Evolutionary conservation across 2,329 filamentous ascomycete genomes (phyloP), one percentile per base, ranked within the genome.

Genomic region (Rutstroemia sydowiana): DNA sequence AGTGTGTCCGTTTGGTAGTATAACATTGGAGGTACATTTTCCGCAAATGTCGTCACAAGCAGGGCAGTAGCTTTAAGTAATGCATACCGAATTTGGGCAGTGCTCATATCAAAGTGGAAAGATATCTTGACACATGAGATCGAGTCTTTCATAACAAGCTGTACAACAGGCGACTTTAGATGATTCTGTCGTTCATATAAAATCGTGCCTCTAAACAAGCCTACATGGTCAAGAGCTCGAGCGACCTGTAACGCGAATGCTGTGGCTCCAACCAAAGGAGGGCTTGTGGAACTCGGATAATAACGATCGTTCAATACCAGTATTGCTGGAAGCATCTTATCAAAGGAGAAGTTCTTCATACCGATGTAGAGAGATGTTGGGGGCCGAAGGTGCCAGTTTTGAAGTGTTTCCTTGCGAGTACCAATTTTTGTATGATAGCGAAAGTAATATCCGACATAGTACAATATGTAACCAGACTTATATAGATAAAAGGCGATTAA

Each of bases 1-100:
- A 56, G 52, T 16, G 52, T 56, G 23, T 56, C 54, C 14, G 54
- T 56, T 28, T 56, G 54, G 36, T 56, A 53, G 37, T 56, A 56
- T 21, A 56, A 36, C 16, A 56, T 56, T 21, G 54, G 44, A 21
- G 40, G 40, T 26, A 40, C 36, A 16, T 23, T 44, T 5, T 30
- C 30, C 3, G 40, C 18, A n/a, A 44, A 51, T 8, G 34, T 41
- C 23, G 43, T 39, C 26, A 46, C 14, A 28, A 56, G 47, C 8
- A 48, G 49, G 8, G 47, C 45, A n/a, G 52, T 30, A 18, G 54
- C 48, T 11, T 43, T 44, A 26, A 20, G 40, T 30, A 56, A 45
- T 6, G 54, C 54, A 45, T 56, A 53, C 23, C 48, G 52, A 26
- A 56, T 37, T 20, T 49, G 37, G 13, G 34, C 28, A 9, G 48